phyloP scores from a whole-genome alignment of 495 filamentous ascomycete species.

The Talaromyces stipitatus region DNA sequence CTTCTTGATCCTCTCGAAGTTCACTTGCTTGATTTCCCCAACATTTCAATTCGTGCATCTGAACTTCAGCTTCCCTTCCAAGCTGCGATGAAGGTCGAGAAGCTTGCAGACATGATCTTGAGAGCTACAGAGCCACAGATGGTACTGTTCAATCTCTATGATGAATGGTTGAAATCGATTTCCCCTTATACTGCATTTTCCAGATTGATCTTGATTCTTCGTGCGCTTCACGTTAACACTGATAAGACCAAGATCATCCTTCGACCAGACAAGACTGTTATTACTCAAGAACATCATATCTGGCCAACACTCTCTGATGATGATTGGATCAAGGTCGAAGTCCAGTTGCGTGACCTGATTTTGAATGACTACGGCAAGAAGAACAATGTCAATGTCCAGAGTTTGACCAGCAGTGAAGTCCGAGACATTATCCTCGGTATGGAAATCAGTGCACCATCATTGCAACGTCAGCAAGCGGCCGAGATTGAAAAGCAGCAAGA shows the following conservation, averaged over 20 bases:
- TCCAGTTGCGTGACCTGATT: conserved; percentile 90
- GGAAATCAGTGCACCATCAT: conserved; percentile 96
- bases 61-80: conserved; percentile 98
- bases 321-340: conserved; percentile 99
- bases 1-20: conserved; percentile 96
- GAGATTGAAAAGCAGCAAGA: conserved; percentile 99
- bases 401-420: conserved; percentile 92
- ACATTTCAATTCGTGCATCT: conserved; percentile 97
- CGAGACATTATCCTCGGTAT: conserved; percentile 99
- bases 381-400: conserved; percentile 98
- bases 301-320: conserved; percentile 95
- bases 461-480: conserved; percentile 97
- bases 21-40: conserved; percentile 95
- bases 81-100: conserved; percentile 99
- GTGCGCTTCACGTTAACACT: conserved; percentile 93
- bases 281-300: conserved; percentile 98
- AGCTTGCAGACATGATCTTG: conserved; percentile 97
- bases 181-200: conserved; percentile 99
- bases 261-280: conserved; percentile 96
- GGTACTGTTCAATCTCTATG: conserved; percentile 98
- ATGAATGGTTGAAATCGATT: conserved; percentile 98
- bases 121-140: conserved; percentile 97
- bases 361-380: conserved; percentile 99
- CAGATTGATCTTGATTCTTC: conserved; percentile 86
- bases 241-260: conserved; percentile 98